Evolutionary conservation across 78 protist species (phyloP).

Genomic region (slime mould (Dictyostelium discoideum)): dicty_2.7 NC_007091.3:1825001-1825500

Average conservation of each 20-base stretch:
- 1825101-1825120: constrained; percentile 56
- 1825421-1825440: constrained; percentile 52
- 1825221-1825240: constrained; percentile 20
- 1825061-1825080: constrained; percentile 43
- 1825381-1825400: not conserved
- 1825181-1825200: not conserved
- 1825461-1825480: constrained; percentile 56
- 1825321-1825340: constrained; percentile 37
- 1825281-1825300: constrained; percentile 34
- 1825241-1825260: not conserved
- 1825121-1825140: constrained; percentile 1
- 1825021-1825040: constrained; percentile 62
- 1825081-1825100: constrained; percentile 27
- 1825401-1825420: not conserved
- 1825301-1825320: not conserved
- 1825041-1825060: constrained; percentile 70
- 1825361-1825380: not conserved
- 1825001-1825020: constrained; percentile 16
- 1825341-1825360: not conserved
- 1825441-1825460: constrained; percentile 71
- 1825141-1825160: constrained; percentile 4
- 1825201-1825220: not conserved
- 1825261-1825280: not conserved
- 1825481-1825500: not conserved
- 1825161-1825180: not conserved